phyloP scores from a whole-genome alignment of 805 yeast genomes.

The Candida patagonica region DNA sequence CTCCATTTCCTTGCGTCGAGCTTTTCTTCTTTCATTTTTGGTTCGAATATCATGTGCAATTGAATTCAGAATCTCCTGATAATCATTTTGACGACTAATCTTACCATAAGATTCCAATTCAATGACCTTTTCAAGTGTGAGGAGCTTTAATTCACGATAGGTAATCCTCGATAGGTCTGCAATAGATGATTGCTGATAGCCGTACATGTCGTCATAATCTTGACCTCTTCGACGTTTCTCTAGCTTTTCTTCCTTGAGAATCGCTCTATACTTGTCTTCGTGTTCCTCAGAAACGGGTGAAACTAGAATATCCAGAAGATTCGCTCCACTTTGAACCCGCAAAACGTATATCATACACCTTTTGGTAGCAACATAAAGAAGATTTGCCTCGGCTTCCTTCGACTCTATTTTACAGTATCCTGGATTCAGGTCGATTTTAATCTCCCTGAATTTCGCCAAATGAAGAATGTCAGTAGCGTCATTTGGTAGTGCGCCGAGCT shows the following conservation, averaged over 20 bases:
- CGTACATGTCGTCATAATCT: slow-evolving; percentile 20
- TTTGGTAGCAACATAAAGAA: slow-evolving; percentile 67
- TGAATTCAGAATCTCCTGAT: slow-evolving; percentile 71
- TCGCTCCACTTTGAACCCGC: slow-evolving; percentile 64
- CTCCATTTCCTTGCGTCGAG: slow-evolving; percentile 38
- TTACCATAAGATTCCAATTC: slow-evolving; percentile 63
- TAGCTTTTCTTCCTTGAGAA: slow-evolving; percentile 40
- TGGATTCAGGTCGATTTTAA: slow-evolving; percentile 53
- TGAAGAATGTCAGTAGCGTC: slow-evolving; percentile 40
- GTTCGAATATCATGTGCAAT: slow-evolving; percentile 71
- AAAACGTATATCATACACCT: slow-evolving; percentile 74
- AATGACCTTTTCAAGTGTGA: slow-evolving; percentile 63
- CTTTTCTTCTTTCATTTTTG: slow-evolving; percentile 42
- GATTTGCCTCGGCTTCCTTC: slow-evolving; percentile 47
- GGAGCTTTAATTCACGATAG: slow-evolving; percentile 69
- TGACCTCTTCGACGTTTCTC: slow-evolving; percentile 24
- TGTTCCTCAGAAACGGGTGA: slow-evolving; percentile 60
- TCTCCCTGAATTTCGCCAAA: slow-evolving; percentile 41
- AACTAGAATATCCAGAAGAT: slow-evolving; percentile 58
- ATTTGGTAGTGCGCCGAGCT: slow-evolving; percentile 34
- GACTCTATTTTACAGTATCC: slow-evolving; percentile 35
- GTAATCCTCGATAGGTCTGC: slow-evolving; percentile 39
- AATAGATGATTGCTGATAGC: slow-evolving; percentile 28
- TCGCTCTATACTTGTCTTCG: slow-evolving; percentile 52
- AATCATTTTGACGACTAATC: slow-evolving; percentile 58